Evolutionary conservation across 352 stramenopile species (phyloP).

Genomic region (Thraustochytrium sp.): DNA sequence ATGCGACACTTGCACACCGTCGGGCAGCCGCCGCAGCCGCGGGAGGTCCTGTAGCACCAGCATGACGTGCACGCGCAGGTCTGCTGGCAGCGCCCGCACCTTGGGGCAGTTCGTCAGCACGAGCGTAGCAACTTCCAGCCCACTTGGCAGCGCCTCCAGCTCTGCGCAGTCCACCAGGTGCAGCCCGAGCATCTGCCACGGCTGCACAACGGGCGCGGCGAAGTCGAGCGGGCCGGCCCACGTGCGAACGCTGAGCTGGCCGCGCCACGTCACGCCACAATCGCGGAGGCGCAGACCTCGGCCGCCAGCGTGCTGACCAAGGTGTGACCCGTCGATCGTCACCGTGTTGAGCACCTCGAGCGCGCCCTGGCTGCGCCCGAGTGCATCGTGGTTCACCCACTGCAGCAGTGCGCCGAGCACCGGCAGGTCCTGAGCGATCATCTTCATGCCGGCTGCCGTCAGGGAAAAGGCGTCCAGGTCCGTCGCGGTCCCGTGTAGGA

Average conservation of each 20-base stretch:
- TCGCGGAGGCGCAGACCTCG: too few relatives aligned
- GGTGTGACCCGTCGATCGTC: background rate
- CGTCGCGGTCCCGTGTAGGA: background rate
- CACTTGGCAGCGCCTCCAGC: background rate
- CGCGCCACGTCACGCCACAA: too few relatives aligned
- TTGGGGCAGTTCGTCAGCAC: background rate
- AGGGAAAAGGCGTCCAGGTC: background rate
- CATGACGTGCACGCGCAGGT: background rate
- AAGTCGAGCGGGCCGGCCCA: too few relatives aligned
- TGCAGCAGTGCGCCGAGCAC: background rate
- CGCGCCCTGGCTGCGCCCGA: background rate
- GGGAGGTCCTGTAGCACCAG: background rate
- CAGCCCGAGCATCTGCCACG: too few relatives aligned
- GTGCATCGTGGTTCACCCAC: background rate
- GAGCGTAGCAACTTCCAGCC: background rate
- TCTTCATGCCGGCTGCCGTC: background rate
- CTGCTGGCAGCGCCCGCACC: background rate
- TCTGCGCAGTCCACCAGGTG: background rate
- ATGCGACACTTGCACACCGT: background rate
- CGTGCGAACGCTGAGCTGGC: too few relatives aligned
- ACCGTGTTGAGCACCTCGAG: background rate
- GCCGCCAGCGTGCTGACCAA: too few relatives aligned
- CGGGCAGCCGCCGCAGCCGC: background rate
- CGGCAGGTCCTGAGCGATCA: background rate
- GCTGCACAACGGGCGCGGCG: too few relatives aligned